phyloP scores from a whole-genome alignment of 352 stramenopile genomes.

The Detonula confervacea region DNA sequence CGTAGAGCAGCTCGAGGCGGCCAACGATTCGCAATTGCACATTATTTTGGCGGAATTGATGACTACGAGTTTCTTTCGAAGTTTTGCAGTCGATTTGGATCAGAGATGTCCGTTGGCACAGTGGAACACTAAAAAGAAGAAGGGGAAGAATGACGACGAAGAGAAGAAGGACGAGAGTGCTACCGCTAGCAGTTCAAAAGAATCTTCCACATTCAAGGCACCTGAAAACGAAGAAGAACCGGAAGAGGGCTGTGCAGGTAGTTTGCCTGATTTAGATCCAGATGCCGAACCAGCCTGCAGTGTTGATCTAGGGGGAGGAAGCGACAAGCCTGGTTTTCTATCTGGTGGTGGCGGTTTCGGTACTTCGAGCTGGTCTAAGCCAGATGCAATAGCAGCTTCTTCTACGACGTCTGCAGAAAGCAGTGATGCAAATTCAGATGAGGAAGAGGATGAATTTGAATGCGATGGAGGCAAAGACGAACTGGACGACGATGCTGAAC shows the following conservation, averaged over 20 bases:
- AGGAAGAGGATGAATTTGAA: conserved; percentile 75
- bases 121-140: conserved; percentile 30
- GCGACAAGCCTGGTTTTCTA: background rate
- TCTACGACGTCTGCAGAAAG: background rate
- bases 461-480: conserved; percentile 64
- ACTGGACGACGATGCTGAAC: conserved; percentile 75
- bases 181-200: background rate
- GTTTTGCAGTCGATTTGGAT: conserved; percentile 81
- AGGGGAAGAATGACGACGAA: conserved; percentile 24
- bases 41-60: conserved; percentile 79
- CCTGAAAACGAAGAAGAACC: background rate
- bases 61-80: conserved; percentile 75
- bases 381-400: background rate
- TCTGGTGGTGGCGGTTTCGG: background rate
- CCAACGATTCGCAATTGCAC: conserved; percentile 82
- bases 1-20: conserved; percentile 80
- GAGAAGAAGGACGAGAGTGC: background rate
- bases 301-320: conserved; percentile 39
- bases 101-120: conserved; percentile 63
- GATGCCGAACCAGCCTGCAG: conserved; percentile 60
- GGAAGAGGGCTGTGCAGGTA: conserved; percentile 27
- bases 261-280: conserved; percentile 56
- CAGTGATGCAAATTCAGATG: conserved; percentile 17
- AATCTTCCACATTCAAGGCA: background rate
- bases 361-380: background rate